Percentiles rank a stretch among this genome's conserved stretches.
These are phyloP conservation scores for Lathyrus tuberosus DNA, from an alignment of 306 rosid genomes.

Conservation along the genomic window DNA sequence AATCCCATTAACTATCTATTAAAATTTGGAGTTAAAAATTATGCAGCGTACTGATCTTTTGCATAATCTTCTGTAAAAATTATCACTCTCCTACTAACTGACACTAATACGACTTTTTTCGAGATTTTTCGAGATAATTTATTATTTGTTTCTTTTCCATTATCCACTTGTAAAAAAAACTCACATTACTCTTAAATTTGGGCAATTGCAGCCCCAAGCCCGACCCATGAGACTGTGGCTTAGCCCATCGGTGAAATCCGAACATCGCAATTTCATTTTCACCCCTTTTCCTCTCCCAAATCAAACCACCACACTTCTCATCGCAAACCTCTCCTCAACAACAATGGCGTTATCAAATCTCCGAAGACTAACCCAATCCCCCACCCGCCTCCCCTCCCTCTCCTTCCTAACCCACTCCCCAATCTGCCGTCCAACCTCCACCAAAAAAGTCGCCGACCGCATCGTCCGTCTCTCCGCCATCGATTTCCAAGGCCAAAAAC, in stretches of 20 bases:
- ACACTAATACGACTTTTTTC: no score
- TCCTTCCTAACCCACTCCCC: slow-evolving; percentile 62
- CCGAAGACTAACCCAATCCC: slow-evolving; percentile 59
- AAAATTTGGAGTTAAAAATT: no score
- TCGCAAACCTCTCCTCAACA: no score
- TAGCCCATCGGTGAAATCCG: neutral
- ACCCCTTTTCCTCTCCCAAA: neutral
- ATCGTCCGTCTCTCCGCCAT: slow-evolving; percentile 76
- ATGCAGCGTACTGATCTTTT: no score
- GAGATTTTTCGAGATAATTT: no score
- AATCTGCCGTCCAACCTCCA: slow-evolving; percentile 47
- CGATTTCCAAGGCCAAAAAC: slow-evolving; percentile 73
- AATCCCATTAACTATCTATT: no score
- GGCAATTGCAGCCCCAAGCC: neutral
- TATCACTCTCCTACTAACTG: no score
- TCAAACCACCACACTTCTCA: neutral
- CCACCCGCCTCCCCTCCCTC: slow-evolving; percentile 47
- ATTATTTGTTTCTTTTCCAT: no score
- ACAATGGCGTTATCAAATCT: slow-evolving; percentile 75
- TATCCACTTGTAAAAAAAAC: no score
- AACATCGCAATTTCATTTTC: neutral
- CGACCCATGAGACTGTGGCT: neutral
- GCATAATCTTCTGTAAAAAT: no score
- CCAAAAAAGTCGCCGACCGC: slow-evolving; percentile 77
- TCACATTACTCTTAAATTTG: no score